Evolutionary conservation across 257 asterid species (phyloP), one percentile per base, ranked within the genome.

Genomic region (Buddleja alternifolia): DNA sequence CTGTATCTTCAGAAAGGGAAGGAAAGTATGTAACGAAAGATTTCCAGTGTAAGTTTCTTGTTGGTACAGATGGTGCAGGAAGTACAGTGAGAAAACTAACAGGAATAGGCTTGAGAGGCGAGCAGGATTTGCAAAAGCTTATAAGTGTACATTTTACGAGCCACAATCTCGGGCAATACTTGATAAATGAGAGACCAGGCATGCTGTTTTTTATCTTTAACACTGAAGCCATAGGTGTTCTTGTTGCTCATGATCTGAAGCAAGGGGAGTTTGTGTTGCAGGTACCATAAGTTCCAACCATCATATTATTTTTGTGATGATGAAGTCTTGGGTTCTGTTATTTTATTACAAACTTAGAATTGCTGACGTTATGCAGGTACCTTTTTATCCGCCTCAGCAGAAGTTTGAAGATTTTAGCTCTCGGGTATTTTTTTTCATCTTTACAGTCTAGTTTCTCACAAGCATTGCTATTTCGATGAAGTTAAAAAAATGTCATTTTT

Each of bases 321-420:
- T 52, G 44, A 60, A 51, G 61, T 24, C 60, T 62, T 39, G 15
- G 14, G 8, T 41, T 25, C 25, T 55, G 41, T 48, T 29, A 16
- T 61, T 62, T 61, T 36, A 6, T 29, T 5, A 0, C 20, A 54
- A 55, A 68, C 76, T 47, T 37, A 58, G 10, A 58, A 4, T 46
- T 72, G 54, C 34, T 59, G 23, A 19, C 51, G 16, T 51, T 72
- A 53, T 78, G 71, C 73, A 93, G 99, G 86, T 88, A 42, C 99
- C 97, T 21, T 90, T 85, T 83, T 93, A 93, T 78, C 99, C 99
- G 0, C 99, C 99, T 21, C 99, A 93, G 75, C 96, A 93, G 73
- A 85, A 76, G 76, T 77, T 90, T 42, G 89, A 81, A 79, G 96
- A 93, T 80, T 93, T 93, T 75, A 78, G 75, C 84, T 73, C 77